A percentile compares a stretch with the other conserved stretches of the same genome.
phyloP scores from a whole-genome alignment of 2,329 filamentous ascomycete species.

The Fusarium floridanum region DNA sequence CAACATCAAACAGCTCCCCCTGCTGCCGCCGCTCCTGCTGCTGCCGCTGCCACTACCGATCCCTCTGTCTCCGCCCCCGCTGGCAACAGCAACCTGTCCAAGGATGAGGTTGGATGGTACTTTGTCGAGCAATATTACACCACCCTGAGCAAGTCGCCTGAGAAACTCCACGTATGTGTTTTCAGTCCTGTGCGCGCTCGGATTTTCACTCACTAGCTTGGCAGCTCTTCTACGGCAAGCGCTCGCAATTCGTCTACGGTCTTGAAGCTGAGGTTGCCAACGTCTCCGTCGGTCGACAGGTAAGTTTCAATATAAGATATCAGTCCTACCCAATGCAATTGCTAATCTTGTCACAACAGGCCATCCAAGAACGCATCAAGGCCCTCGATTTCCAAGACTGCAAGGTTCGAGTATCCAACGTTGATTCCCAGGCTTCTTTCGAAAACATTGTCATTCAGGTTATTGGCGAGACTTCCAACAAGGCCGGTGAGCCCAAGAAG shows the following conservation, averaged over 20 bases:
- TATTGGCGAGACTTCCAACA: constrained; percentile 98
- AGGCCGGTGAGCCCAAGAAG: constrained; percentile 89
- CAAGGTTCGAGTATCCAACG: constrained; percentile 98
- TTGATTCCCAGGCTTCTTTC: constrained; percentile 93
- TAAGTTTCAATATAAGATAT: constrained; percentile 52
- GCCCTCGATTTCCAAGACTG: constrained; percentile 94
- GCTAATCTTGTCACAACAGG: constrained; percentile 62
- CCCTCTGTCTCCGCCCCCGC: constrained; percentile 49
- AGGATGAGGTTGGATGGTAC: constrained; percentile 99
- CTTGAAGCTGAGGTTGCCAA: constrained; percentile 89
- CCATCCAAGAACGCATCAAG: constrained; percentile 95
- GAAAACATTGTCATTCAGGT: constrained; percentile 98
- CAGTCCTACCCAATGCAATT: background rate
- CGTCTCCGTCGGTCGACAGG: constrained; percentile 88
- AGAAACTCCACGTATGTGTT: constrained; percentile 83
- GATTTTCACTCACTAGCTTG: constrained; percentile 21
- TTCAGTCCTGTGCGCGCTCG: background rate
- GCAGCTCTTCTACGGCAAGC: constrained; percentile 94
- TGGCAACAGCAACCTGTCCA: constrained; percentile 68
- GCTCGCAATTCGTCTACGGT: constrained; percentile 94
- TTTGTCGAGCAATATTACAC: constrained; percentile 99
- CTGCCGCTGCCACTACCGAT: constrained; percentile 46
- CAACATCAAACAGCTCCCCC: constrained; percentile 54
- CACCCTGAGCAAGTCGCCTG: constrained; percentile 92
- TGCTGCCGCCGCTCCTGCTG: constrained; percentile 47